Evolutionary conservation across 371 early-diverging fungal species (phyloP), one percentile per base, ranked within the genome.

Genomic region (Mortierella sp.): DNA sequence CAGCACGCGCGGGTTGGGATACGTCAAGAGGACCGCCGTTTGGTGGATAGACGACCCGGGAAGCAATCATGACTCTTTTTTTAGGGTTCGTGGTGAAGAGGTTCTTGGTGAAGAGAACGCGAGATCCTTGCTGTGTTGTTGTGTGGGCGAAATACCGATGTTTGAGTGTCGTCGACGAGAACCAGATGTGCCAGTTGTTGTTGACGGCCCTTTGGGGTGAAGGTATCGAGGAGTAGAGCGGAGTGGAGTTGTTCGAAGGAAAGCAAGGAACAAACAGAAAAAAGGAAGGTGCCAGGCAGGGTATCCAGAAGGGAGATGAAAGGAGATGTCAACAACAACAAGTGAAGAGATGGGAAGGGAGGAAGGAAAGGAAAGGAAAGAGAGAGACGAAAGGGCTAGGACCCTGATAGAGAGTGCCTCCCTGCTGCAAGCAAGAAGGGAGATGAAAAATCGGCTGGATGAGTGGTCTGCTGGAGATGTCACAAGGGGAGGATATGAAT

Each of bases 41-140:
- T 16, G 80, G 59, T 40, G 83, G 83, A 37, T 83, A 80, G n/a
- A 75, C 74, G 34, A 80, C 75, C 57, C 84, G 61, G 19, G 78
- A 80, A n/a, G 84, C 73, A 24, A 80, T 77, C 83, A 83, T 83
- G 31, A 40, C 43, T 51, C n/a, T 61, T 8, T 4, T 4, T 31
- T 34, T 3, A 34, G 31, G 67, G 43, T 40, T 40, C 43, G 4
- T 34, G 44, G n/a, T 31, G 28, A 48, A 11, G n/a, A 73, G 69
- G n/a, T n/a, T n/a, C 43, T 6, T 34, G 44, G n/a, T 31, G 28
- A 48, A 11, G n/a, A 73, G 69, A 64, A 44, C 8, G 34, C 28
- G 13, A 26, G 11, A 69, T 46, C 9, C 43, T 11, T 64, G 64
- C 16, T 64, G 16, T 16, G 21, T 64, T 21, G 64, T 31, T 31